Evolutionary conservation across 1,284 basidiomycete species (phyloP), one percentile per base, ranked within the genome.

Genomic region (Fistulinella cinereoalba): DNA sequence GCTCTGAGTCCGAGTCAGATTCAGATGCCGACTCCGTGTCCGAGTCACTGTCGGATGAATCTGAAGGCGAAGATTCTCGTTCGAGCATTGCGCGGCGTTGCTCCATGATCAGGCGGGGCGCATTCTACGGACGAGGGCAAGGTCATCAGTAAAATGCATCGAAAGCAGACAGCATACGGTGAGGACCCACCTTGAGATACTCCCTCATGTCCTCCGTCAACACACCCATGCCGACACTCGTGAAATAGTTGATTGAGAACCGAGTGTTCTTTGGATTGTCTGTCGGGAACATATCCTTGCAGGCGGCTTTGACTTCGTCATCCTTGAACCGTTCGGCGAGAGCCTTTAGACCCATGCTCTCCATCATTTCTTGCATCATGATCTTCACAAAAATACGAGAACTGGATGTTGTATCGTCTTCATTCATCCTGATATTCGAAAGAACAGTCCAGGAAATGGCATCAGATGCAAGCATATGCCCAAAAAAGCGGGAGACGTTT

Each of bases 361-460:
- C 95, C 72, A 88, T 87, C 74, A 99, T 83, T 70, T 99, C 97
- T 51, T 83, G 82, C 77, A 97, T 86, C 73, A 98, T 73, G 58
- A 98, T 97, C 72, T 99, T 99, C 67, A 97, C 74, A 65, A 99
- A 99, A 66, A 99, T 99, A 74, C 97, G 92, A 54, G 88, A 89
- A 57, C 89, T 93, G 21, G 88, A 92, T 0, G 96, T 99, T 21
- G 96, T 99, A 55, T 98, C 95, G 47, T 99, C 96, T 68, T 99
- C 96, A 61, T 92, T 99, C 75, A 99, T 88, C 67, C 88, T 91
- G 57, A 99, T 79, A 34, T 83, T 82, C 54, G 88, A 83, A 39
- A 99, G 75, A 0, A 85, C 85, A 8, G 83, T 77, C 96, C 96
- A 99, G 11, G 89, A 90, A 49, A 99, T 81, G 4, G 87, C 81